phyloP scores from a whole-genome alignment of 345 rosid species.

The Citrus mangshanensis region DNA sequence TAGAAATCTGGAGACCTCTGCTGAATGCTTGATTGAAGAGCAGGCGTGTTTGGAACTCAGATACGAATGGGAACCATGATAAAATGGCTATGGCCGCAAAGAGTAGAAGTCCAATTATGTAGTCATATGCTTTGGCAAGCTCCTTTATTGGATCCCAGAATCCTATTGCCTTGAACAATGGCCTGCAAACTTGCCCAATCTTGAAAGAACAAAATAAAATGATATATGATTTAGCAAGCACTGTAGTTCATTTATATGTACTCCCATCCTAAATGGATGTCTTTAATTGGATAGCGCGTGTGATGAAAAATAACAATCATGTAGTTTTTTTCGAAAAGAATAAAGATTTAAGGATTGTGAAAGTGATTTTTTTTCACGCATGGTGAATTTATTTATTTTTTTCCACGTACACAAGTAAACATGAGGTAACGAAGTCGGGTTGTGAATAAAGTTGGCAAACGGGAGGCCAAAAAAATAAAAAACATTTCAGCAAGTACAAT shows the following conservation, averaged over 20 bases:
- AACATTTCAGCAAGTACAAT: not conserved
- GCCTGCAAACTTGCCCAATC: constrained; percentile 75
- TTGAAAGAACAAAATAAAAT: constrained; percentile 16
- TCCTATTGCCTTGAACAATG: constrained; percentile 43
- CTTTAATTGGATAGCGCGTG: not conserved
- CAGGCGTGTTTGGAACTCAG: constrained; percentile 81
- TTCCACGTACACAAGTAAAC: too few relatives aligned
- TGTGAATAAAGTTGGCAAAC: too few relatives aligned
- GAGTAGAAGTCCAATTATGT: constrained; percentile 66
- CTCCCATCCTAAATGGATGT: not conserved
- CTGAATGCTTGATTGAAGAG: constrained; percentile 97
- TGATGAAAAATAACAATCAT: not conserved
- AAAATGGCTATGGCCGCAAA: constrained; percentile 70
- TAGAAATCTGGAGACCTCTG: constrained; percentile 90
- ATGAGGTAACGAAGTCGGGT: too few relatives aligned
- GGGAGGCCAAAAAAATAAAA: not conserved
- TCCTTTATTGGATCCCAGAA: constrained; percentile 86
- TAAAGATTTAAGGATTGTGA: not conserved
- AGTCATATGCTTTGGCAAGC: constrained; percentile 87
- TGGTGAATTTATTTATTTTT: too few relatives aligned
- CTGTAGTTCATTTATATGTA: not conserved
- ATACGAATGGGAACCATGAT: constrained; percentile 89
- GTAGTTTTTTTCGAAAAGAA: not conserved
- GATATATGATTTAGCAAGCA: not conserved
- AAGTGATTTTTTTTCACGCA: not conserved